Conservation (phyloP, 225 moss, liverwort and hornwort species). For the Pseudisothecium myosuroides region DNA sequence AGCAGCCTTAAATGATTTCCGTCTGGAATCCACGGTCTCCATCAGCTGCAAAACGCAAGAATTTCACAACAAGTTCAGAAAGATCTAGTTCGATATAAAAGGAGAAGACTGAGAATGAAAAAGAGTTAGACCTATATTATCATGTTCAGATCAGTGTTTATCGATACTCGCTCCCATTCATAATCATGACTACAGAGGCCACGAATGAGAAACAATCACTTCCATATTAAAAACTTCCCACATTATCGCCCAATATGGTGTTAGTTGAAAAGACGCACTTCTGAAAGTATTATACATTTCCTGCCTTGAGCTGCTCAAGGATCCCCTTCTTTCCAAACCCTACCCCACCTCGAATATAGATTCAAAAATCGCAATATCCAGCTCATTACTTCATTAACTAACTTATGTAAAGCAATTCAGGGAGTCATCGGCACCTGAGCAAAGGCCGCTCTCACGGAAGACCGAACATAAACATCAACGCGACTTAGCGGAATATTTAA, state of each 20-base stretch:
- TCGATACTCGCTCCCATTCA: not conserved
- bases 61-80: not conserved
- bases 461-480: conserved; percentile 75
- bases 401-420: not conserved
- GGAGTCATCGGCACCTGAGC: conserved; percentile 44
- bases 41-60: conserved; percentile 44
- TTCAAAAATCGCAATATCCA: not conserved
- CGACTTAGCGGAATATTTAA: conserved; percentile 53
- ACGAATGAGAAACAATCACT: not conserved
- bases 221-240: not conserved
- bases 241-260: not conserved
- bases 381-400: not conserved
- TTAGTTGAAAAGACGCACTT: not conserved
- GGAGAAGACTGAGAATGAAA: not conserved
- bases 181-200: not conserved
- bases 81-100: not conserved
- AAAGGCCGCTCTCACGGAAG: conserved; percentile 67
- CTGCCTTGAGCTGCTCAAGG: not conserved
- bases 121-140: not conserved
- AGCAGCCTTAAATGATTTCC: conserved; percentile 38
- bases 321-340: not conserved
- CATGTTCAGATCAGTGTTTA: not conserved
- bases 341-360: not conserved
- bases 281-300: not conserved
- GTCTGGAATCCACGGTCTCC: conserved; percentile 57